Evolutionary conservation across 2,329 filamentous ascomycete genomes (phyloP), one percentile per base, ranked within the genome.

Genomic region (Ciborinia camelliae): DNA sequence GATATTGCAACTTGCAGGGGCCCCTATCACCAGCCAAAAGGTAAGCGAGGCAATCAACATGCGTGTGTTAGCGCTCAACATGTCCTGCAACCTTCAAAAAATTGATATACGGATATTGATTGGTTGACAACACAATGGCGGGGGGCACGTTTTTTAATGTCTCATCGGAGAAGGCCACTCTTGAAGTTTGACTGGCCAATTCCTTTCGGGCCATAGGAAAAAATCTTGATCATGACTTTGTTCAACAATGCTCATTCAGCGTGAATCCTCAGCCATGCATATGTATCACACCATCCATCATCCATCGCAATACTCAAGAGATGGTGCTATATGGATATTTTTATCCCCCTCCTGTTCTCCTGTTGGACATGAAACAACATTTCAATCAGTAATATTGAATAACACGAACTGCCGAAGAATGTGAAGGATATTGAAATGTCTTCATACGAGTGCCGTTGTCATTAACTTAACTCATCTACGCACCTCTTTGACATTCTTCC

Each of bases 171-270:
- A 58, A 51, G 39, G 35, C 35, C 35, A 37, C 26, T 26, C 45
- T 59, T 35, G 45, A 51, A 50, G 26, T 51, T 59, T 64, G 12
- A 64, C n/a, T 64, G 62, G 62, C n/a, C 62, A 64, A 64, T 64
- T 51, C 20, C 12, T 48, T 30, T 39, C 48, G 47, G 48, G 18
- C 43, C 32, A 59, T 57, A 57, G 41, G 51, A 50, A 63, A 63
- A 57, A 39, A 37, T 63, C 52, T 63, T 57, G 52, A 8, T 57
- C 32, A n/a, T 58, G 28, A 39, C 35, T 61, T n/a, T 64, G 41
- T 32, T 35, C 41, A 59, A 35, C 54, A 18, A 59, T 35, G 30
- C 41, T 28, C 43, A 26, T 59, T 59, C 55, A 59, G 28, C 30
- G 37, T 47, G 41, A 47, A n/a, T 5, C 23, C 51, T 57, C 32